Percentiles rank a stretch among this genome's conserved stretches.
Conservation (phyloP, 768 basidiomycete species). For the Phylloporus rhodoxanthus region DNA sequence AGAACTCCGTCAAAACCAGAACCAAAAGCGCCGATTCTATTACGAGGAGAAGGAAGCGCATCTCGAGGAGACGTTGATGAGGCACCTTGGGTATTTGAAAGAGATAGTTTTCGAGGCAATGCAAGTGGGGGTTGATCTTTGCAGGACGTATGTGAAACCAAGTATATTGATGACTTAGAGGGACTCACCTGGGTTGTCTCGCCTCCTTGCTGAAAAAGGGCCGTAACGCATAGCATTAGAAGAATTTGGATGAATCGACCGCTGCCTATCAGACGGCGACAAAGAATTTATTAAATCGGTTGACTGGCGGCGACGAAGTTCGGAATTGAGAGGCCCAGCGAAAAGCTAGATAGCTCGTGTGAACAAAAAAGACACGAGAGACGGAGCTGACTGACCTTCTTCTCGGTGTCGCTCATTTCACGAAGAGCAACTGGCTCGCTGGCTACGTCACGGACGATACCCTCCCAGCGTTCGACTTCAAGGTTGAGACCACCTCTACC, state of each 20-base stretch:
- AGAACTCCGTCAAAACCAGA: conserved; percentile 73
- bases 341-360: conserved; percentile 56
- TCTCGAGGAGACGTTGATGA: conserved; percentile 57
- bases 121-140: conserved; percentile 54
- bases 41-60: conserved; percentile 57
- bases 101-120: conserved; percentile 62
- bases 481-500: conserved; percentile 69
- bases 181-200: conserved; percentile 61
- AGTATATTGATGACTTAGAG: neutral
- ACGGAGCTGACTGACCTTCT: conserved; percentile 57
- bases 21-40: conserved; percentile 49
- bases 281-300: conserved; percentile 63
- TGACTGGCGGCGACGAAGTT: conserved; percentile 80
- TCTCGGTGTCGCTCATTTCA: conserved; percentile 79
- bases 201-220: conserved; percentile 49
- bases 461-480: conserved; percentile 87
- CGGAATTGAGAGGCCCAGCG: conserved; percentile 74
- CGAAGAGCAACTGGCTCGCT: conserved; percentile 68
- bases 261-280: conserved; percentile 54
- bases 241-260: conserved; percentile 47
- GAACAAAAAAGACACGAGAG: conserved; percentile 17
- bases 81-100: conserved; percentile 51
- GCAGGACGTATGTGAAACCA: conserved; percentile 9
- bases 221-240: conserved; percentile 61
- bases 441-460: conserved; percentile 73